A percentile compares a stretch with the other conserved stretches of the same genome.
These are phyloP conservation scores for Mycena capillaripes DNA, from an alignment of 768 basidiomycete genomes.

Conservation along the genomic window DNA sequence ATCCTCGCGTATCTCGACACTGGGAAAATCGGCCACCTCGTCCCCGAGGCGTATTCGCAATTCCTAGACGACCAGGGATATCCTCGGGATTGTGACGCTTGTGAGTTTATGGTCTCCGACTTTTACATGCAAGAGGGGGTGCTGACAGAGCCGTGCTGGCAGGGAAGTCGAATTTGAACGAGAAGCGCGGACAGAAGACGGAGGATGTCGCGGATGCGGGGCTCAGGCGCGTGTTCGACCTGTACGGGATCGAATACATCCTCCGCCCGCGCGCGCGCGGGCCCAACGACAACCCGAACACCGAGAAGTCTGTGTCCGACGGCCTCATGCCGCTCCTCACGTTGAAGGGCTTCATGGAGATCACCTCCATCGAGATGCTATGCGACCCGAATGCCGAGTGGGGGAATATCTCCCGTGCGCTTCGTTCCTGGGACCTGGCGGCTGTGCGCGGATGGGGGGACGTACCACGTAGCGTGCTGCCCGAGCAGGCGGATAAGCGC, in stretches of 20 bases:
- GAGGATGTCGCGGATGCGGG: conserved; percentile 30
- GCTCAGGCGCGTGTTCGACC: conserved; percentile 31
- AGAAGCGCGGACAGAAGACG: neutral
- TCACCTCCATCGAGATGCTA: conserved; percentile 29
- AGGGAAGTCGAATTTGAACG: conserved; percentile 21
- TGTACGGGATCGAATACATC: conserved; percentile 37
- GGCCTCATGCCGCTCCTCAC: conserved; percentile 29
- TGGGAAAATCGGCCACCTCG: conserved; percentile 23
- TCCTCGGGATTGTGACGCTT: conserved; percentile 21
- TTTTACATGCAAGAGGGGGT: too few species aligned
- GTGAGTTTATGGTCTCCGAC: neutral
- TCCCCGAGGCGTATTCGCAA: conserved; percentile 31
- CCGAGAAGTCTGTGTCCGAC: too few species aligned
- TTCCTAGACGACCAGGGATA: conserved; percentile 35
- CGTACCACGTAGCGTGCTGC: neutral
- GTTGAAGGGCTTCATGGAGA: conserved; percentile 26
- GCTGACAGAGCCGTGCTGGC: too few species aligned
- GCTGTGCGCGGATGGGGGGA: neutral
- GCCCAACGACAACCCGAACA: neutral
- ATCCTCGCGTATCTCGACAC: conserved; percentile 34
- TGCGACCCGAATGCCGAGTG: conserved; percentile 22
- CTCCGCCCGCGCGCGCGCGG: conserved; percentile 19
- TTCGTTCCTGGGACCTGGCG: neutral
- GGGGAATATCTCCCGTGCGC: conserved; percentile 20
- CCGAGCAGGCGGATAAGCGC: neutral